phyloP scores from a whole-genome alignment of 2,329 filamentous ascomycete species.

The Teratosphaeria destructans region DNA sequence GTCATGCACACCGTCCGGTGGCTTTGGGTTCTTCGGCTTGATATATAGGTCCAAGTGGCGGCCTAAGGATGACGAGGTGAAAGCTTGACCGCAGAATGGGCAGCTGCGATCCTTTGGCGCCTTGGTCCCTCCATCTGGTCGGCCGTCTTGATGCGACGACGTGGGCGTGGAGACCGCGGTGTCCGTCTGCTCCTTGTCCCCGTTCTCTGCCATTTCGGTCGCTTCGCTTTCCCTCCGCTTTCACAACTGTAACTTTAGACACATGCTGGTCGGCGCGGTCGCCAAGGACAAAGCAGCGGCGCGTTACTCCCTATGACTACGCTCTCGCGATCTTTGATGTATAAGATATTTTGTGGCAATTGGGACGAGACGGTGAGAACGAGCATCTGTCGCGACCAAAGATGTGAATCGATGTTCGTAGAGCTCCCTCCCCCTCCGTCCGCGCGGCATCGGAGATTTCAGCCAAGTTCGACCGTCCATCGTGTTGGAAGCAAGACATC shows the following conservation, averaged over 20 bases:
- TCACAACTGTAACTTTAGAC: background rate
- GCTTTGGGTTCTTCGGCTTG: conserved; percentile 83
- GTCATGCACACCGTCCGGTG: conserved; percentile 76
- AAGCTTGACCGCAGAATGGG: conserved; percentile 77
- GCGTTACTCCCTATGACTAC: too few relatives aligned
- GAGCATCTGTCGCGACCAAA: background rate
- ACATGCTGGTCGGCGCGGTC: background rate
- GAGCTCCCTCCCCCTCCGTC: background rate
- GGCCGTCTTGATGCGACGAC: conserved; percentile 8
- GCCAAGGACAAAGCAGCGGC: background rate
- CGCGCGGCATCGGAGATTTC: background rate
- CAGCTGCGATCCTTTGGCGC: conserved; percentile 77
- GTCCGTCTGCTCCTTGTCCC: conserved; percentile 3
- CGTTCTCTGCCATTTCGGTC: background rate
- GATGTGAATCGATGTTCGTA: background rate
- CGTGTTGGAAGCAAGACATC: too few relatives aligned
- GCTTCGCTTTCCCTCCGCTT: background rate
- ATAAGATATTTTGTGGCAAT: too few relatives aligned
- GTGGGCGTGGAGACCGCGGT: conserved; percentile 15
- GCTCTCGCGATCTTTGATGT: too few relatives aligned
- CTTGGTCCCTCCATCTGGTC: conserved; percentile 11
- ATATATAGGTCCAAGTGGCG: conserved; percentile 92
- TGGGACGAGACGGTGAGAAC: background rate
- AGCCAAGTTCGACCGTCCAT: background rate
- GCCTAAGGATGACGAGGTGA: conserved; percentile 87